phyloP scores from a whole-genome alignment of 169 alveolate species.

The Plasmodium relictum region DNA sequence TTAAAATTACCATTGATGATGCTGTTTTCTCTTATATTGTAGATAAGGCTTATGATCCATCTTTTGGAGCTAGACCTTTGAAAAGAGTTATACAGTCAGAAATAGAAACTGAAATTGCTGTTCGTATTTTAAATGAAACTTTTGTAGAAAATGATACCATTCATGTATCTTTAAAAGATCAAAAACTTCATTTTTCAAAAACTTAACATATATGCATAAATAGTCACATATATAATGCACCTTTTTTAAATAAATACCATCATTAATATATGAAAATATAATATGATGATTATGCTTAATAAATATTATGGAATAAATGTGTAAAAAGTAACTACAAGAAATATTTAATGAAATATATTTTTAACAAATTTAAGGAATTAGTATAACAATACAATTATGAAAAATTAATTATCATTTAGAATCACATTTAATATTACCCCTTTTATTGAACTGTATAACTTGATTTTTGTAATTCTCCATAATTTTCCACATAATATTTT shows the following conservation, averaged over 20 bases:
- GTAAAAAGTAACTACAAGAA: too few species aligned
- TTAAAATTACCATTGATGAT: constrained; percentile 88
- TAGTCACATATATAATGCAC: not conserved
- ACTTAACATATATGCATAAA: not conserved
- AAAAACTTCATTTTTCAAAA: constrained; percentile 49
- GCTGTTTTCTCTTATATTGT: constrained; percentile 89
- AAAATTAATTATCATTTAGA: too few species aligned
- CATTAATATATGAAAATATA: not conserved
- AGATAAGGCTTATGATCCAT: constrained; percentile 91
- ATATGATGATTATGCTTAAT: too few species aligned
- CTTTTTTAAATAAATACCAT: not conserved
- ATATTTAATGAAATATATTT: too few species aligned
- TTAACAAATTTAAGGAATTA: too few species aligned
- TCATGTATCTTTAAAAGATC: constrained; percentile 71
- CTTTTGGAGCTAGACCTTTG: constrained; percentile 91
- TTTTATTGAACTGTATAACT: too few species aligned
- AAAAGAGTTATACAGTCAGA: constrained; percentile 90
- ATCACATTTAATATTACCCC: too few species aligned
- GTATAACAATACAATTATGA: too few species aligned
- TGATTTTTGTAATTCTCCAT: too few species aligned
- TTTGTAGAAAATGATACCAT: constrained; percentile 84
- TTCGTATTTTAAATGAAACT: constrained; percentile 84
- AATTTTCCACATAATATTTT: too few species aligned
- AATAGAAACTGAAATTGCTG: constrained; percentile 89
- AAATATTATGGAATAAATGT: too few species aligned